Percentiles rank a stretch among this genome's conserved stretches.
phyloP scores from a whole-genome alignment of 495 filamentous ascomycete species.

The Xylaria venustula region DNA sequence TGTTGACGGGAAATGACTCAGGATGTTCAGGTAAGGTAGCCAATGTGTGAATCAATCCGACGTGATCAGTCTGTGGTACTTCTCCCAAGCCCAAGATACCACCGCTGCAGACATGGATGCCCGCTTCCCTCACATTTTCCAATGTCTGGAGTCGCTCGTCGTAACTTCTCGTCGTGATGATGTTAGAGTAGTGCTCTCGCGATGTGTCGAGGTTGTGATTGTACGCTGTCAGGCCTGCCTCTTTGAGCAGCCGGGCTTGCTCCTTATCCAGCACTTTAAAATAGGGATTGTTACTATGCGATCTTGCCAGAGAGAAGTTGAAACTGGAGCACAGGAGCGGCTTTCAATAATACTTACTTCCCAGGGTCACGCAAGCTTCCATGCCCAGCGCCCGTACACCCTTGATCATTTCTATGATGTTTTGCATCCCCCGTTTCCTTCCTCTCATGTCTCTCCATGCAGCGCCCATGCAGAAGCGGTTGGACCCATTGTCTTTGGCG shows the following conservation, averaged over 20 bases:
- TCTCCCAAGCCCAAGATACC: conserved; percentile 82
- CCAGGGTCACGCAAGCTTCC: conserved; percentile 84
- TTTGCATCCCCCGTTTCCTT: conserved; percentile 71
- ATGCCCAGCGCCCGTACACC: conserved; percentile 76
- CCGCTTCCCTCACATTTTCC: conserved; percentile 71
- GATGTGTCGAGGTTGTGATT: conserved; percentile 89
- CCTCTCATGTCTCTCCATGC: conserved; percentile 91
- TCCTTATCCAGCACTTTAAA: conserved; percentile 63
- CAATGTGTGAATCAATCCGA: conserved; percentile 76
- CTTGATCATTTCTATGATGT: conserved; percentile 77
- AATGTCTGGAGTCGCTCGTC: conserved; percentile 79
- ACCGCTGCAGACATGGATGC: conserved; percentile 81
- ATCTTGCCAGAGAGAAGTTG: too few species aligned
- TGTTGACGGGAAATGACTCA: conserved; percentile 82
- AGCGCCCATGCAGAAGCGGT: conserved; percentile 88
- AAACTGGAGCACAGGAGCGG: background rate
- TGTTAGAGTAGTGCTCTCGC: conserved; percentile 77
- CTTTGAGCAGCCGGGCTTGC: conserved; percentile 75
- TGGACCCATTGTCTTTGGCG: conserved; percentile 77
- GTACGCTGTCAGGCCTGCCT: conserved; percentile 82
- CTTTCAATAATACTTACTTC: conserved; percentile 37
- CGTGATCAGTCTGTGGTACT: conserved; percentile 62
- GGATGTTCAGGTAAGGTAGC: conserved; percentile 73
- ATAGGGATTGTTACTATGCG: background rate
- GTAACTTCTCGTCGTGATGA: conserved; percentile 79